Base-by-base conservation (phyloP, 345 rosid species). In the Geranium rotundifolium region DNA sequence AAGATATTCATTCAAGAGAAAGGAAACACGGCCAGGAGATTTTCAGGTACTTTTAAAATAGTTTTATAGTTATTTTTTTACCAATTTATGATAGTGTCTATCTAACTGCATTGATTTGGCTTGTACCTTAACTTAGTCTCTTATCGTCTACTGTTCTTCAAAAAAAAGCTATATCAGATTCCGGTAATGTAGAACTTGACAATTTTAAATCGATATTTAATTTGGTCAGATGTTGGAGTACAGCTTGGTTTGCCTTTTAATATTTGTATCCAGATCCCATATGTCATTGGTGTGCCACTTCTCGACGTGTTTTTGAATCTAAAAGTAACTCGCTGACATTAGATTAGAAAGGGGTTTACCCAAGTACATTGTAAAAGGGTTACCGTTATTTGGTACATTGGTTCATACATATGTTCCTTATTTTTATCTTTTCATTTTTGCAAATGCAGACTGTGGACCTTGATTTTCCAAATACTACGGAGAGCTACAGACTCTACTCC, bases 1-100 rank as follows among this genome's bases (percentile, higher is more conserved):
- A 16, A 90, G 97, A 76, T 95, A 95, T 72, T 90, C 99, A 30
- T 95, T 90, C 77, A 90, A 88, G 85, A 84, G 99, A 77, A 90
- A 90, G 79, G 99, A 95, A 76, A 72, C 75, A 70, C 89, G 95
- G 41, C 80, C 93, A 1, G 90, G 96, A 29, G 99, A 86, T 15
- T 95, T 84, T 81, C 97, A 88, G 97, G 99, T 91, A 78, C 54
- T 57, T 66, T 41, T 13, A 5, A 6, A 41, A 3, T 7, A 31
- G 37, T 7, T 41, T 41, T 41, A 12, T 1, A 19, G 58, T 7
- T 29, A 29, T 63, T 49, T 29, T 23, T 54, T 55, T 49, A 34
- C 29, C 27, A 3, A 46, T 61, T 41, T 12, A 13, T 41, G 50
- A 41, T 41, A 41, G 10, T 41, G 50, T 41, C n/a, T n/a, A n/a